Percentiles rank a stretch among this genome's conserved stretches.
Conservation (phyloP, 2,329 filamentous ascomycete species). For the Amphichorda felina region DNA sequence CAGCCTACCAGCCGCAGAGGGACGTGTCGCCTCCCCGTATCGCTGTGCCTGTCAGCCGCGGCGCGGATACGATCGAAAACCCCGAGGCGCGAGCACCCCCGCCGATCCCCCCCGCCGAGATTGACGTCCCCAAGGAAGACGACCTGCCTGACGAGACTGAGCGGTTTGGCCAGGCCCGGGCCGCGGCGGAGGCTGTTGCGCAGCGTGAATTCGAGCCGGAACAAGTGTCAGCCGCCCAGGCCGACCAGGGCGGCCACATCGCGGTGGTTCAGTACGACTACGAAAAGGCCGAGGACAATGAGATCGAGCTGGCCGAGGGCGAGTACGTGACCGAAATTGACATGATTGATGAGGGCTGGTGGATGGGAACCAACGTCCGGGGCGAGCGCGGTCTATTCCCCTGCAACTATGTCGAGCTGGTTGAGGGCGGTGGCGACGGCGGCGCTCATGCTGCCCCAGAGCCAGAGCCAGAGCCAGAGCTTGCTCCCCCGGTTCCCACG, state of each 20-base stretch:
- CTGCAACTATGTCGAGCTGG: conserved; percentile 88
- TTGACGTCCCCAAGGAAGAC: conserved; percentile 53
- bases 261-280: conserved; percentile 90
- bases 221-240: conserved; percentile 23
- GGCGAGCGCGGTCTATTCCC: conserved; percentile 90
- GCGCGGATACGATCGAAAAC: conserved; percentile 39
- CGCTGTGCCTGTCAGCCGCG: conserved; percentile 71
- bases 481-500: conserved; percentile 18
- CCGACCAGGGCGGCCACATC: conserved; percentile 50
- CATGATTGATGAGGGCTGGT: conserved; percentile 98
- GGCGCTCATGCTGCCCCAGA: conserved; percentile 13
- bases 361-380: conserved; percentile 80
- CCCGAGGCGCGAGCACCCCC: conserved; percentile 35
- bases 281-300: conserved; percentile 94
- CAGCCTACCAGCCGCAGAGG: conserved; percentile 28
- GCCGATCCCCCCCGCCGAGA: conserved; percentile 50
- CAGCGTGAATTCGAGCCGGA: conserved; percentile 22
- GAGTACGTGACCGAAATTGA: conserved; percentile 86
- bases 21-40: conserved; percentile 70
- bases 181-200: conserved; percentile 43
- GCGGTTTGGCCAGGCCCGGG: conserved; percentile 45
- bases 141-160: conserved; percentile 54
- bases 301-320: conserved; percentile 82
- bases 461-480: conserved; percentile 15
- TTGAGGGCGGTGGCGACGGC: conserved; percentile 46